phyloP scores from a whole-genome alignment of 2,329 filamentous ascomycete species.

The Tolypocladium inflatum region DNA sequence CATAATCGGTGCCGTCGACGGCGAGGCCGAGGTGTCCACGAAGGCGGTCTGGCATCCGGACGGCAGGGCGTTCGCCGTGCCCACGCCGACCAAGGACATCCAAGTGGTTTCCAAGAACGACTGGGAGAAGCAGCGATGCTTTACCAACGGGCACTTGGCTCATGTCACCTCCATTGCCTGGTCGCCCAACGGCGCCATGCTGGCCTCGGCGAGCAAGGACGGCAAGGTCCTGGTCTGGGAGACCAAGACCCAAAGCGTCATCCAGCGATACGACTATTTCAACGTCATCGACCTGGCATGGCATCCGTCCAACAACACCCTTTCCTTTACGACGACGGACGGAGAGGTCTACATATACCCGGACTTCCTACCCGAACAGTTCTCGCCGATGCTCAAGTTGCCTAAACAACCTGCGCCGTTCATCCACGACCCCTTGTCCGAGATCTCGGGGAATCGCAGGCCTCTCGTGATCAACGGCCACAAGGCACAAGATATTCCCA shows the following conservation, averaged over 20 bases:
- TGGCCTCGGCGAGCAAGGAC: conserved; percentile 62
- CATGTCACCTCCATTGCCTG: conserved; percentile 83
- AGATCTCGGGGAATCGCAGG: conserved; percentile 57
- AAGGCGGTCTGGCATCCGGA: conserved; percentile 87
- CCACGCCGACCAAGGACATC: conserved; percentile 73
- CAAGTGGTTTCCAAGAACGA: conserved; percentile 81
- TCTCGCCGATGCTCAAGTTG: conserved; percentile 45
- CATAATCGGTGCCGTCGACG: conserved; percentile 69
- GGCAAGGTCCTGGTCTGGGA: conserved; percentile 77
- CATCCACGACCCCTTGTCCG: conserved; percentile 67
- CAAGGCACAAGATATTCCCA: conserved; percentile 35
- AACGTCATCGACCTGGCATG: conserved; percentile 81
- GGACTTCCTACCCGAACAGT: conserved; percentile 54
- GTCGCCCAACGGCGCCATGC: conserved; percentile 88
- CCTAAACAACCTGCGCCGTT: conserved; percentile 69
- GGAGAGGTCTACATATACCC: conserved; percentile 89
- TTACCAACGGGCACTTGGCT: conserved; percentile 69
- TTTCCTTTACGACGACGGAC: conserved; percentile 86
- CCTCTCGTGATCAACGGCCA: conserved; percentile 41
- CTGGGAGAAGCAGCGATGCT: conserved; percentile 78
- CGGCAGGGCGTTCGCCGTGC: conserved; percentile 78
- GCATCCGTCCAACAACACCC: conserved; percentile 82
- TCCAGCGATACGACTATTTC: conserved; percentile 69
- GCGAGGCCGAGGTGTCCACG: conserved; percentile 63
- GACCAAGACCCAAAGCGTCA: conserved; percentile 71